Conservation (phyloP, 805 yeast species). For the Cyberlindnera galapagoensis region DNA sequence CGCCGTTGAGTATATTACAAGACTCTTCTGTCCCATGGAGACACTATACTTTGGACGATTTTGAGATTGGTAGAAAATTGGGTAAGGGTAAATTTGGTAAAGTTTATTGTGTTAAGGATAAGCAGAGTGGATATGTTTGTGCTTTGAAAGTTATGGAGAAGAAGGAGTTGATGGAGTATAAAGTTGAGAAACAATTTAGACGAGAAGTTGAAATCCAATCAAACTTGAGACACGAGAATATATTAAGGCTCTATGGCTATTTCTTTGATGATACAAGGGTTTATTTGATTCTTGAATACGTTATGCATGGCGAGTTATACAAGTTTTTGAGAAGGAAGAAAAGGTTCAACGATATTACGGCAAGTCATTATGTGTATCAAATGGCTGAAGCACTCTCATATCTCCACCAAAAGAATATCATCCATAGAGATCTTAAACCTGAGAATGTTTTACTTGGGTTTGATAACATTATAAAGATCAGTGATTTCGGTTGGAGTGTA, state of each 20-base stretch:
- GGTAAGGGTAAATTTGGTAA: conserved; percentile 94
- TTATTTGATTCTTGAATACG: conserved; percentile 78
- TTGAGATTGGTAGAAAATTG: conserved; percentile 79
- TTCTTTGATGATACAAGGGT: conserved; percentile 79
- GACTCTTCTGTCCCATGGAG: conserved; percentile 22
- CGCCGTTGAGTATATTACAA: conserved; percentile 21
- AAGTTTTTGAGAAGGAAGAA: conserved; percentile 59
- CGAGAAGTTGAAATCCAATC: conserved; percentile 92
- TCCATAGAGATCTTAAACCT: conserved; percentile 92
- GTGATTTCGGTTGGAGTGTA: conserved; percentile 97
- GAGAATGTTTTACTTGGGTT: conserved; percentile 80
- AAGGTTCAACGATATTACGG: conserved; percentile 64
- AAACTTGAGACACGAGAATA: conserved; percentile 67
- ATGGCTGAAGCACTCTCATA: conserved; percentile 75
- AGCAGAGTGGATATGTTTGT: conserved; percentile 67
- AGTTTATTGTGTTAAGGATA: conserved; percentile 84
- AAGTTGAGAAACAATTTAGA: conserved; percentile 78
- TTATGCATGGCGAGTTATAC: conserved; percentile 82
- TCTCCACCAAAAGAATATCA: conserved; percentile 71
- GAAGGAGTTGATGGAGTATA: conserved; percentile 63
- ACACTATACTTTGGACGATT: conserved; percentile 47
- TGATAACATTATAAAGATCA: conserved; percentile 70
- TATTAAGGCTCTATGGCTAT: conserved; percentile 77
- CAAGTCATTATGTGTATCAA: conserved; percentile 76
- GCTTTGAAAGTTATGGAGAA: conserved; percentile 92